These are phyloP conservation scores for Colletotrichum acutatum DNA, from an alignment of 2,329 filamentous ascomycete species.

Conservation along the genomic window DNA sequence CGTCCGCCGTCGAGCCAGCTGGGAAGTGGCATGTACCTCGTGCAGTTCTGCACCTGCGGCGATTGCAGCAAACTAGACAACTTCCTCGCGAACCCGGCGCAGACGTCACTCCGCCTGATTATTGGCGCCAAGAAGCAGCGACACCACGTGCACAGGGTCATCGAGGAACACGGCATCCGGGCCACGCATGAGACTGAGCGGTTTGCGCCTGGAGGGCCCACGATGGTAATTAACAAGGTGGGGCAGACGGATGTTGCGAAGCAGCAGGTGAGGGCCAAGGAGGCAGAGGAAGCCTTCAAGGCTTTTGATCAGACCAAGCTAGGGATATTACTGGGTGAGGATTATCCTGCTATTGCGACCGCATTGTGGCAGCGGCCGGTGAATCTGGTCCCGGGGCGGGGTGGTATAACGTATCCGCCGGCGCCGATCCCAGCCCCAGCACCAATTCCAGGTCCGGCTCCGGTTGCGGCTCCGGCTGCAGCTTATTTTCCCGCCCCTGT, in stretches of 20 bases:
- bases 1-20: background rate
- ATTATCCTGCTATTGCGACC: slow-evolving; percentile 11
- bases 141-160: slow-evolving; percentile 37
- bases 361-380: slow-evolving; percentile 4
- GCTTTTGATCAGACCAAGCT: slow-evolving; percentile 24
- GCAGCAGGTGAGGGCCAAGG: background rate
- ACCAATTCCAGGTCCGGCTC: background rate
- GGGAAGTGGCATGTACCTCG: slow-evolving; percentile 1
- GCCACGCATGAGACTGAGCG: slow-evolving; percentile 39
- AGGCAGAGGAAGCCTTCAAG: slow-evolving; percentile 5
- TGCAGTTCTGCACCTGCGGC: slow-evolving; percentile 38
- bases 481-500: no score
- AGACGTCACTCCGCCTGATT: slow-evolving; percentile 25
- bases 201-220: slow-evolving; percentile 1
- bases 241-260: background rate
- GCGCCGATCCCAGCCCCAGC: background rate
- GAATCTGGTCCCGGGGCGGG: background rate
- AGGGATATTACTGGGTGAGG: slow-evolving; percentile 15
- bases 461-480: background rate
- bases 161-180: slow-evolving; percentile 31
- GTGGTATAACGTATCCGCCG: background rate
- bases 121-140: slow-evolving; percentile 35
- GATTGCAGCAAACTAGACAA: slow-evolving; percentile 41
- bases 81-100: slow-evolving; percentile 39
- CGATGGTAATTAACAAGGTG: slow-evolving; percentile 43